Conservation (phyloP, 139 green algal genomes). For the Penium margaritaceum region DNA sequence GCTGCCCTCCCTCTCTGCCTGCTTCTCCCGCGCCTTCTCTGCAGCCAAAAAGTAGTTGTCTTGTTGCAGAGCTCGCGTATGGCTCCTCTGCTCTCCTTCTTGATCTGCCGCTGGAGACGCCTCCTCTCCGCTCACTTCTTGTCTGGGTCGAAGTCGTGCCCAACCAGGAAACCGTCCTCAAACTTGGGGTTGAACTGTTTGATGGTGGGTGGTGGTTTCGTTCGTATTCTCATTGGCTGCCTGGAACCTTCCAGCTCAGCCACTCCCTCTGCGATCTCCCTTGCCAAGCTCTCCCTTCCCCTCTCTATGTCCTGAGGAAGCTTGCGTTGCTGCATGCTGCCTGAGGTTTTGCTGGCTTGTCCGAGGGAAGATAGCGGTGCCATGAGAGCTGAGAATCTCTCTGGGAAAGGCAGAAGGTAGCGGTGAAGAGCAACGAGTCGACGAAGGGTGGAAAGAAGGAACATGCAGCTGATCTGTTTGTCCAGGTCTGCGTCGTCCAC, state of each 20-base stretch:
- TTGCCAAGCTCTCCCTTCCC: no score
- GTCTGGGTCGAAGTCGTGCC: constrained; percentile 51
- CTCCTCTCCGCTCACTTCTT: constrained; percentile 45
- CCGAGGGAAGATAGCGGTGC: constrained; percentile 20
- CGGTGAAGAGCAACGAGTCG: constrained; percentile 31
- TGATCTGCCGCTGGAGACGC: constrained; percentile 48
- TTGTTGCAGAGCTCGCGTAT: constrained; percentile 84
- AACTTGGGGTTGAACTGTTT: constrained; percentile 79
- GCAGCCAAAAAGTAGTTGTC: constrained; percentile 52
- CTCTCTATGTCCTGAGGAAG: constrained; percentile 22
- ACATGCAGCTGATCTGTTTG: no score
- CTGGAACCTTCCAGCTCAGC: no score
- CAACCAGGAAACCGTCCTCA: constrained; percentile 67
- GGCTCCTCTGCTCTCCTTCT: constrained; percentile 52
- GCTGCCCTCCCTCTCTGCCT: constrained; percentile 48
- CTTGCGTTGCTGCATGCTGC: constrained; percentile 9
- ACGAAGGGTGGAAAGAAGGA: constrained; percentile 48
- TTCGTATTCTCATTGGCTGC: constrained; percentile 16
- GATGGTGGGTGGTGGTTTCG: constrained; percentile 25
- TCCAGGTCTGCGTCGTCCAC: no score
- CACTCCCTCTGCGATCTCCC: no score
- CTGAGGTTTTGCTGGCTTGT: neutral
- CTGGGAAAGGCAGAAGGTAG: constrained; percentile 46
- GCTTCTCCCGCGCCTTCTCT: constrained; percentile 36
- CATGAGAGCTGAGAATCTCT: constrained; percentile 49